These are phyloP conservation scores for Penicillium sp. DNA, from an alignment of 2,329 filamentous ascomycete genomes.

Conservation along the genomic window DNA sequence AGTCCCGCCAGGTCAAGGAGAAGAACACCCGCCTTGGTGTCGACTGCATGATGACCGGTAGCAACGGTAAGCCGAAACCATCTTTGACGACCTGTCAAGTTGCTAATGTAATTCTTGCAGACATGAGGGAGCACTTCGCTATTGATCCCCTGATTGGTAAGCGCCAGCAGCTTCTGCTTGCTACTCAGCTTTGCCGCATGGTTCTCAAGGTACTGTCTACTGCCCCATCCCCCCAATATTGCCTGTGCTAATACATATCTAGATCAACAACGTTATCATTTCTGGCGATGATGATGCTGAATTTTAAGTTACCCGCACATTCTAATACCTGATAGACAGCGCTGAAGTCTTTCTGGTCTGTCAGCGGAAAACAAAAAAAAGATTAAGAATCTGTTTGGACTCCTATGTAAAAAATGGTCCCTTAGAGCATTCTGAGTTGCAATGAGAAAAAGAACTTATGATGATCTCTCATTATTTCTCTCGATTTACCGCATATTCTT, in stretches of 20 bases:
- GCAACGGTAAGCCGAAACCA: constrained; percentile 64
- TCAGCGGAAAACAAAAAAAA: constrained; percentile 19
- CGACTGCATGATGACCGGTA: constrained; percentile 95
- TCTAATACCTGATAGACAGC: constrained; percentile 18
- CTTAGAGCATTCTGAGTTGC: constrained; percentile 24
- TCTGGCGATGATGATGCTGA: constrained; percentile 84
- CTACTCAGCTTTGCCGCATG: constrained; percentile 97
- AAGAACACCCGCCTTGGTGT: constrained; percentile 79
- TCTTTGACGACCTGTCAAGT: neutral
- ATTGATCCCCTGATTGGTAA: constrained; percentile 98
- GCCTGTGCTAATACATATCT: constrained; percentile 18
- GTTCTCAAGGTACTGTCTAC: constrained; percentile 72
- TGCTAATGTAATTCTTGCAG: constrained; percentile 39
- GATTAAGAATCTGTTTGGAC: constrained; percentile 23
- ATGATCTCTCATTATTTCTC: constrained; percentile 15
- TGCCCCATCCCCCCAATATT: neutral
- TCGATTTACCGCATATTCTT: neutral
- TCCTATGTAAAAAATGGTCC: constrained; percentile 27
- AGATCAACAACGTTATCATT: constrained; percentile 91
- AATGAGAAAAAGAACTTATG: constrained; percentile 29
- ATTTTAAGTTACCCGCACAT: constrained; percentile 58
- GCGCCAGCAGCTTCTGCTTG: constrained; percentile 92
- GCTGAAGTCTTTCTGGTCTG: constrained; percentile 7
- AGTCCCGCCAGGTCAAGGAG: constrained; percentile 93
- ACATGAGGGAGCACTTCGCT: constrained; percentile 98